These are phyloP conservation scores for Aspergillus arachidicola DNA, from an alignment of 2,329 filamentous ascomycete species.

Conservation along the genomic window DNA sequence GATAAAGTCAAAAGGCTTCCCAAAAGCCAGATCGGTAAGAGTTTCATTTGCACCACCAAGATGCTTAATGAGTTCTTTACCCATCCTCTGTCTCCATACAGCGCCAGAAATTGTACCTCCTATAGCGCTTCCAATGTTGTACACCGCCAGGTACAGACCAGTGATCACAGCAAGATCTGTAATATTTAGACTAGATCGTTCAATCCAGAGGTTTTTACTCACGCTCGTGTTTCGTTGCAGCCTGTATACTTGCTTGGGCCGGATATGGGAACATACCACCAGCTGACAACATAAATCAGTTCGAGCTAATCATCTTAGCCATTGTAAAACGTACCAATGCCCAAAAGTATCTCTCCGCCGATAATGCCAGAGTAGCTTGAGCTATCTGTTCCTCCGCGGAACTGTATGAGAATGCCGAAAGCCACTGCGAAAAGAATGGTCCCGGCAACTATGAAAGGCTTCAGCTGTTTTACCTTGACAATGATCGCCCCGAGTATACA, in stretches of 20 bases:
- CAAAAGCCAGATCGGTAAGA: constrained; percentile 46
- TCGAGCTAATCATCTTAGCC: too few species aligned
- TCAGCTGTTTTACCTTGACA: constrained; percentile 61
- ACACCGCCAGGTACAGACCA: constrained; percentile 63
- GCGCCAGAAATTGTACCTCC: constrained; percentile 64
- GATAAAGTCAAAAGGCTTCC: constrained; percentile 44
- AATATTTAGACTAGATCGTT: background rate
- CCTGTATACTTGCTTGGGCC: constrained; percentile 55
- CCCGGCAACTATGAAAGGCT: constrained; percentile 64
- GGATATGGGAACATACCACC: constrained; percentile 64
- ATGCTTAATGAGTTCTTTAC: constrained; percentile 44
- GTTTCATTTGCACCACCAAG: constrained; percentile 40
- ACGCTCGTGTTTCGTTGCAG: constrained; percentile 53
- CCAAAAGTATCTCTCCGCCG: constrained; percentile 64
- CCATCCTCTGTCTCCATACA: constrained; percentile 64
- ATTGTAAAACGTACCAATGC: constrained; percentile 47
- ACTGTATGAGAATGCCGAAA: constrained; percentile 66
- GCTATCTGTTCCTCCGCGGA: constrained; percentile 54
- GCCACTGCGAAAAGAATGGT: constrained; percentile 65
- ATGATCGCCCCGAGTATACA: constrained; percentile 60
- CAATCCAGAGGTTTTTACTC: constrained; percentile 12
- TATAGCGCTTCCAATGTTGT: constrained; percentile 64
- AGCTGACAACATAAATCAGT: constrained; percentile 28
- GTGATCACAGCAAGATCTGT: constrained; percentile 64
- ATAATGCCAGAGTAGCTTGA: constrained; percentile 60